phyloP scores from a whole-genome alignment of 495 filamentous ascomycete genomes.

The Lindgomyces ingoldianus region DNA sequence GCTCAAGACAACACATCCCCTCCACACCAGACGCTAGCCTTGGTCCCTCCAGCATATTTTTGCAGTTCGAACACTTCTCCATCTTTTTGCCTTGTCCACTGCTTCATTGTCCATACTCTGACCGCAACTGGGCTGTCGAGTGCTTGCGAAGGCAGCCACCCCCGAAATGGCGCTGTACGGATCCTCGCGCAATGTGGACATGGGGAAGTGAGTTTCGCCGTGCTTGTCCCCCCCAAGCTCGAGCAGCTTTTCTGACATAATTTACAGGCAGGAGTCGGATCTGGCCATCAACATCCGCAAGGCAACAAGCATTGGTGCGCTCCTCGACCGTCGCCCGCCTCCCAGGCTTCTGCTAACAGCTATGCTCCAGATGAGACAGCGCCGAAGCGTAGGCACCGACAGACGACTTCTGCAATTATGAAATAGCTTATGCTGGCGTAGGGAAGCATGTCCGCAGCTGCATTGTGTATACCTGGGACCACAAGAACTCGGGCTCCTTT shows the following conservation, averaged over 20 bases:
- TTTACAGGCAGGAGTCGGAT: slow-evolving; percentile 80
- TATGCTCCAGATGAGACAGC: slow-evolving; percentile 75
- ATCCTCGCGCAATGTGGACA: slow-evolving; percentile 58
- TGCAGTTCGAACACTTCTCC: not conserved
- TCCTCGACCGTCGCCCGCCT: not conserved
- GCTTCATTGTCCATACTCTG: slow-evolving; percentile 13
- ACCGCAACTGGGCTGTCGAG: slow-evolving; percentile 2
- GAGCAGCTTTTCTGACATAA: slow-evolving; percentile 34
- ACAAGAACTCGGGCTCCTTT: slow-evolving; percentile 94
- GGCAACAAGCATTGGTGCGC: slow-evolving; percentile 80
- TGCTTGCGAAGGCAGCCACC: slow-evolving; percentile 21
- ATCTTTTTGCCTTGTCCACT: not conserved
- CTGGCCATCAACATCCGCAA: slow-evolving; percentile 95
- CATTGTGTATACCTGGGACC: slow-evolving; percentile 99
- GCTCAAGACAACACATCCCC: slow-evolving; percentile 25
- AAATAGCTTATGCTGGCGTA: slow-evolving; percentile 41
- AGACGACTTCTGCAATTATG: not conserved
- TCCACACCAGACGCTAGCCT: not conserved
- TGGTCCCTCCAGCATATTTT: not conserved
- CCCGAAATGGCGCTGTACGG: slow-evolving; percentile 45
- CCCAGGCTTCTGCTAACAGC: slow-evolving; percentile 24
- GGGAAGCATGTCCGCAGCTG: slow-evolving; percentile 96
- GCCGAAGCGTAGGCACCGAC: slow-evolving; percentile 70
- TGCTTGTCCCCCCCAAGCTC: not conserved
- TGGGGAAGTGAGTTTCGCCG: slow-evolving; percentile 53